Percentiles rank a stretch among this genome's conserved stretches.
Evolutionary conservation across 2,329 filamentous ascomycete species (phyloP).

Genomic region (Drechslera avenae): DNA sequence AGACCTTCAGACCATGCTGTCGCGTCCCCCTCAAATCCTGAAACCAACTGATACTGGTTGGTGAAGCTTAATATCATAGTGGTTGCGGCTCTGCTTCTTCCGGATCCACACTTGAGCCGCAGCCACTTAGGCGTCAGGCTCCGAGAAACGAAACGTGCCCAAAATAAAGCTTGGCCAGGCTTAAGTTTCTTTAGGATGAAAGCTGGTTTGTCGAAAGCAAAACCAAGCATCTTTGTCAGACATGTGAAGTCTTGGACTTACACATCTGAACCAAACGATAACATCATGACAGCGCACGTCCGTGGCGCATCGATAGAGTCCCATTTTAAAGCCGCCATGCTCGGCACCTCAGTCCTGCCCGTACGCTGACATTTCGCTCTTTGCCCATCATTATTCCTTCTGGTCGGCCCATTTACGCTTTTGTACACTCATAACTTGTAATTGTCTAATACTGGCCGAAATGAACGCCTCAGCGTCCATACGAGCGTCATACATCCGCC

Average conservation of each 20-base stretch:
- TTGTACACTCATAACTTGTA: slow-evolving; percentile 15
- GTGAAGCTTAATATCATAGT: slow-evolving; percentile 1
- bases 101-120: not conserved
- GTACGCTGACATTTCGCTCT: not conserved
- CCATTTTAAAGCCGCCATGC: not conserved
- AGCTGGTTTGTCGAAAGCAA: slow-evolving; percentile 7
- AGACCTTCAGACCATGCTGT: slow-evolving; percentile 3
- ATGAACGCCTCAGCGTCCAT: slow-evolving; percentile 42
- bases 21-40: slow-evolving; percentile 5
- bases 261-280: slow-evolving; percentile 1
- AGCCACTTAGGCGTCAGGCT: not conserved
- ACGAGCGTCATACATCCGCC: slow-evolving; percentile 33
- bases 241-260: slow-evolving; percentile 17
- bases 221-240: slow-evolving; percentile 21
- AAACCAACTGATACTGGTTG: slow-evolving; percentile 6
- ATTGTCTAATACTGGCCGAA: slow-evolving; percentile 3
- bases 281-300: slow-evolving; percentile 3
- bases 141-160: slow-evolving; percentile 6
- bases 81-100: slow-evolving; percentile 5
- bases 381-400: not conserved
- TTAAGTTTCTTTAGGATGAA: slow-evolving; percentile 4
- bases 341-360: not conserved
- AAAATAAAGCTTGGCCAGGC: slow-evolving; percentile 22
- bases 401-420: slow-evolving; percentile 1
- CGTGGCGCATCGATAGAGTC: slow-evolving; percentile 1